Evolutionary conservation across 2,329 filamentous ascomycete species (phyloP), one percentile per base, ranked within the genome.

Genomic region (Trichoderma atroviride): DNA sequence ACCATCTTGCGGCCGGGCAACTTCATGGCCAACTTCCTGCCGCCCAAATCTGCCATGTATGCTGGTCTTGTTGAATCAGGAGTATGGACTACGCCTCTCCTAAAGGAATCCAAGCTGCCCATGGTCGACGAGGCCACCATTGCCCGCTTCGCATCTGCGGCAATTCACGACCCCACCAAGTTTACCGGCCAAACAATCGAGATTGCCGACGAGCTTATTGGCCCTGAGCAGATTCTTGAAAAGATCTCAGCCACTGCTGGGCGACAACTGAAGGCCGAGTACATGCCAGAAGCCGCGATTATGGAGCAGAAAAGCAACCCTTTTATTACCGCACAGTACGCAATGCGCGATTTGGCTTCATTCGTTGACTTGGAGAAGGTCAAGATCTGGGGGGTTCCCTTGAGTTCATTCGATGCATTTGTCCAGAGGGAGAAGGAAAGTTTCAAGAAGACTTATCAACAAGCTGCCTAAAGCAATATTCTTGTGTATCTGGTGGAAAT

Each of bases 21-120:
- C 72, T 87, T 88, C 77, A 84, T 85, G 81, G 78, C 80, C 24
- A 87, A 88, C 72, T 83, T 82, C 70, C 59, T 86, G 5, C 69
- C 75, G 4, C 84, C 84, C 3, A 75, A 81, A 13, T 79, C 81
- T 1, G 64, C 62, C 10, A 78, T 81, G 76, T 84, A 82, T 69
- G 77, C 79, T 0, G 80, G 78, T 0, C 75, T 86, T 7, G 73
- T 76, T 1, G 76, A 79, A 6, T 76, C 76, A 3, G 81, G 82
- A 0, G 74, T 78, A 27, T 82, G 82, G 70, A 75, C 74, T 0
- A 80, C 79, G 1, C 80, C 82, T 0, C 72, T 82, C 27, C 72
- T 72, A 0, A 73, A 75, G 0, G 78, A 79, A n/a, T 80, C 78
- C 0, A 14, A 74, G 1, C 70, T 87, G 1, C 80, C 83, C 1